Evolutionary conservation across 2,329 filamentous ascomycete genomes (phyloP), one percentile per base, ranked within the genome.

Genomic region (Calonectria montana): DNA sequence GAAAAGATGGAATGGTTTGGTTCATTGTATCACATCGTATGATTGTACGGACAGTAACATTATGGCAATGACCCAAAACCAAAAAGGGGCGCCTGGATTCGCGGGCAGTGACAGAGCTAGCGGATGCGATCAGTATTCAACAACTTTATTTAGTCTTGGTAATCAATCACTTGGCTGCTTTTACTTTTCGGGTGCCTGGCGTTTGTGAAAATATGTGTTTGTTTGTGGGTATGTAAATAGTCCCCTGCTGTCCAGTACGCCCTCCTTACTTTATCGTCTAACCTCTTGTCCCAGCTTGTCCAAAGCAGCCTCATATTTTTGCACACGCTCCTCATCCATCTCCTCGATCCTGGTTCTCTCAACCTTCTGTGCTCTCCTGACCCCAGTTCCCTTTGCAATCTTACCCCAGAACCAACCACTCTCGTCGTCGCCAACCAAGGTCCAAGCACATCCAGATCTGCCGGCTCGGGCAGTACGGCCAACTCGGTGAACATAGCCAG

Each of bases 331-430:
- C 75, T 89, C 86, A 15, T 76, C 77, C 76, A 90, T 90, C 74
- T 85, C 84, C 9, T 83, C 81, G 27, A 91, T 80, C 47, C 85
- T 82, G 4, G 87, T 82, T 70, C 89, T 84, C 73, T 87, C 86
- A 25, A 91, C 87, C 76, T 83, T 85, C 29, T 80, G 80, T 1
- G 79, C 80, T 59, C 87, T 84, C 67, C 84, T 82, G 16, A 90
- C 81, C 9, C 90, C 86, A 69, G 84, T 82, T 5, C 92, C 86
- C 69, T 87, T 88, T 27, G 91, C 93, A 73, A 98, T 92, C 77
- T 94, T 93, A 71, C 93, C 93, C 90, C 94, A 95, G 84, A 98
- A 99, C 96, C 97, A 98, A 53, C 93, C 90, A 25, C 92, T 95
- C 84, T 99, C 96, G 3, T 90, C 89, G 77, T 95, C 93, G 4